A percentile compares a stretch with the other conserved stretches of the same genome.
Conservation (phyloP, 2,329 filamentous ascomycete species). For the Aspergillus sp. region DNA sequence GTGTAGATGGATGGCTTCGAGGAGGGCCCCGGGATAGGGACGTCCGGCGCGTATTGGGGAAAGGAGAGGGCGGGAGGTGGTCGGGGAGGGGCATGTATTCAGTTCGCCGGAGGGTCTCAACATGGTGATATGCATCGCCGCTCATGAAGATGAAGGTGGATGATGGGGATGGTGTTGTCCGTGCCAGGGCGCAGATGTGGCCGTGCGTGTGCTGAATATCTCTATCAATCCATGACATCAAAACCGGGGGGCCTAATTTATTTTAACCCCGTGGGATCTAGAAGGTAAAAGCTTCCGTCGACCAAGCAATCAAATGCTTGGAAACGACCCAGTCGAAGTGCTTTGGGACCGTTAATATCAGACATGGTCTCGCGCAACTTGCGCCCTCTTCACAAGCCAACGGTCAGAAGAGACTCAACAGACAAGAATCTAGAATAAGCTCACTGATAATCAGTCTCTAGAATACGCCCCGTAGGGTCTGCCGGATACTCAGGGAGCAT, state of each 20-base stretch:
- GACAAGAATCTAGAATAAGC: no score
- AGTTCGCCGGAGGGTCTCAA: constrained; percentile 27
- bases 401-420: no score
- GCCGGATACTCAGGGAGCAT: constrained; percentile 39
- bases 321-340: constrained; percentile 15
- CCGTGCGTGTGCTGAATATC: constrained; percentile 23
- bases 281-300: constrained; percentile 23
- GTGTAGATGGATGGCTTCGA: background rate
- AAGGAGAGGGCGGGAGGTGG: background rate
- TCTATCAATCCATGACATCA: constrained; percentile 14
- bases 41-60: background rate
- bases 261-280: constrained; percentile 17
- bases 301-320: constrained; percentile 21
- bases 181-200: constrained; percentile 21
- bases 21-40: background rate
- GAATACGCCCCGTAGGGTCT: constrained; percentile 26
- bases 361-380: constrained; percentile 3
- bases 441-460: constrained; percentile 23
- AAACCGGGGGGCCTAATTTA: constrained; percentile 1
- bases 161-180: constrained; percentile 15
- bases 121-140: constrained; percentile 19
- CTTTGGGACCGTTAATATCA: background rate
- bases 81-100: background rate
- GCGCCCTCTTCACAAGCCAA: constrained; percentile 1
- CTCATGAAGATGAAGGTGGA: constrained; percentile 22